Percentiles rank a stretch among this genome's conserved stretches.
Evolutionary conservation across 148 eudicot species (phyloP).

Genomic region (Chenopodium berlandieri): DNA sequence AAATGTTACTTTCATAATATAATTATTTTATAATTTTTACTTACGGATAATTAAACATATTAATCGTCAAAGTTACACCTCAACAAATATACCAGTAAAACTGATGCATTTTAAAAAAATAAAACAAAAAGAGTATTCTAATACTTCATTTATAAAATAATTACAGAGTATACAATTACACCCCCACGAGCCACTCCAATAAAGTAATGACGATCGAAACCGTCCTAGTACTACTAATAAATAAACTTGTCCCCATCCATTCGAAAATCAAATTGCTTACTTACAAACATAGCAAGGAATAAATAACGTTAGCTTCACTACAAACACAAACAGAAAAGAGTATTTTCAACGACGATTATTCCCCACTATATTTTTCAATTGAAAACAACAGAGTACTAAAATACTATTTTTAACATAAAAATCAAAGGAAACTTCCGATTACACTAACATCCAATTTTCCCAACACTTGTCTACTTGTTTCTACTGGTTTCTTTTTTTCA

Average conservation of each 20-base stretch:
- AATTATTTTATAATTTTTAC: too few species aligned
- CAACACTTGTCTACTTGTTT: slow-evolving; percentile 17
- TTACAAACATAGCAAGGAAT: background rate
- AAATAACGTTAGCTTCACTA: background rate
- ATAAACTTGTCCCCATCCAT: background rate
- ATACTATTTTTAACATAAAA: background rate
- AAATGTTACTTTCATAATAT: too few species aligned
- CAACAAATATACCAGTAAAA: too few species aligned
- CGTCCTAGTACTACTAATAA: background rate
- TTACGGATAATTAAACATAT: too few species aligned
- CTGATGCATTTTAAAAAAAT: too few species aligned
- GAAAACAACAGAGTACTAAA: background rate
- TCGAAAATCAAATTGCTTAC: background rate
- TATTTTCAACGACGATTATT: background rate
- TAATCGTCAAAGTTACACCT: too few species aligned
- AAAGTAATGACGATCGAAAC: too few species aligned
- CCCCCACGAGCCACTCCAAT: too few species aligned
- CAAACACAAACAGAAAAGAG: background rate
- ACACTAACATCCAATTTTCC: background rate
- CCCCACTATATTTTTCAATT: background rate
- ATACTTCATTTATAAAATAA: too few species aligned
- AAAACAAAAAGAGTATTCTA: too few species aligned
- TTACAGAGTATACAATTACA: too few species aligned
- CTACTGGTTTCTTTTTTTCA: background rate
- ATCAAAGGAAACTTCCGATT: background rate